These are phyloP conservation scores for Xylaria curta DNA, from an alignment of 495 filamentous ascomycete genomes.

Conservation along the genomic window DNA sequence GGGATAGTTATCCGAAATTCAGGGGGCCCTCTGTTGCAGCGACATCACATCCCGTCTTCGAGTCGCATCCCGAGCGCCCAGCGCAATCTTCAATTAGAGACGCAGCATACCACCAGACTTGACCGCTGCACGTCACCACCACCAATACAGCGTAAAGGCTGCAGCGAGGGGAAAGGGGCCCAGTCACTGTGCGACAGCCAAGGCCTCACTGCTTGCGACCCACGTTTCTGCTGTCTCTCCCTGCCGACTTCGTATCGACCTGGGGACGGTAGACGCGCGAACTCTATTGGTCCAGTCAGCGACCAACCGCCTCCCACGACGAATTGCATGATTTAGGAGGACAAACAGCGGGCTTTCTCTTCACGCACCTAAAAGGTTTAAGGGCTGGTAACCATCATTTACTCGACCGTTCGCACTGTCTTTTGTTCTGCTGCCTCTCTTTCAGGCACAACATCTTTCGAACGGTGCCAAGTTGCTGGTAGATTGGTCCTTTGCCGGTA, in stretches of 20 bases:
- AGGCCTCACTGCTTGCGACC: constrained; percentile 20
- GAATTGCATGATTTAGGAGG: constrained; percentile 9
- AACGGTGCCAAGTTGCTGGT: constrained; percentile 1
- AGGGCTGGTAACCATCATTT: constrained; percentile 6
- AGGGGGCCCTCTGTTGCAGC: constrained; percentile 17
- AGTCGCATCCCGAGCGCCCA: constrained; percentile 12
- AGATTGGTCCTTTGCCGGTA: neutral
- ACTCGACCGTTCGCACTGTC: constrained; percentile 6
- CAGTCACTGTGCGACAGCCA: constrained; percentile 19
- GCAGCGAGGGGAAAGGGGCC: constrained; percentile 17
- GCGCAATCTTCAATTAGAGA: constrained; percentile 11
- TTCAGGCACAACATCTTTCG: neutral
- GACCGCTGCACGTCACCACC: constrained; percentile 22
- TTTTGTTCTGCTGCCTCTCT: neutral
- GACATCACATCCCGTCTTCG: constrained; percentile 9
- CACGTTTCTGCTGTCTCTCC: constrained; percentile 22
- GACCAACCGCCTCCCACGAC: constrained; percentile 20
- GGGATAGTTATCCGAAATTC: constrained; percentile 15
- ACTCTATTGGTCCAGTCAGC: constrained; percentile 25
- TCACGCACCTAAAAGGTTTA: constrained; percentile 16
- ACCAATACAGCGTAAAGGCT: constrained; percentile 18
- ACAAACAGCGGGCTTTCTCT: constrained; percentile 12
- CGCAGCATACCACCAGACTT: constrained; percentile 4
- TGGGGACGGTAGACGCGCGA: neutral
- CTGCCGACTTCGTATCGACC: constrained; percentile 23